These are phyloP conservation scores for Calocybe gangraenosa DNA, from an alignment of 768 basidiomycete species.

Conservation along the genomic window DNA sequence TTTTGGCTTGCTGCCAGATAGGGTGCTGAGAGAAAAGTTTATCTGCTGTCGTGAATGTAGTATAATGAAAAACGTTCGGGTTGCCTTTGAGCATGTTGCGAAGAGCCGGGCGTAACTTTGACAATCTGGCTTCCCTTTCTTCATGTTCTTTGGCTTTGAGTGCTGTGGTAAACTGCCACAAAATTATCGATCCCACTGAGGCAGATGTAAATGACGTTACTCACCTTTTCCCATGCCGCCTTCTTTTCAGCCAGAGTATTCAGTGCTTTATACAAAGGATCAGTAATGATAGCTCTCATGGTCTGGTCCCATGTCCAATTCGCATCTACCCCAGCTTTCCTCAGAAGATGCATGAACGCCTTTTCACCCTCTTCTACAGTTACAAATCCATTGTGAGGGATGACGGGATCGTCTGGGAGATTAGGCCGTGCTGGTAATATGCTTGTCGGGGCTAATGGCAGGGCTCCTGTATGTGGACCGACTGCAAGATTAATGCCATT, in stretches of 20 bases:
- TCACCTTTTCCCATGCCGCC: conserved; percentile 87
- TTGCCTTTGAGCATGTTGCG: conserved; percentile 84
- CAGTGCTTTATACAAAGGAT: conserved; percentile 93
- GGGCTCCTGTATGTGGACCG: conserved; percentile 46
- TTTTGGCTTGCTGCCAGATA: conserved; percentile 84
- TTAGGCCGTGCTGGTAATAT: conserved; percentile 72
- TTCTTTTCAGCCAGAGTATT: conserved; percentile 95
- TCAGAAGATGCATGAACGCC: conserved; percentile 87
- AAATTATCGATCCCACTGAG: conserved; percentile 5
- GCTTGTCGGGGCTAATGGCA: conserved; percentile 58
- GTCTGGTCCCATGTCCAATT: conserved; percentile 98
- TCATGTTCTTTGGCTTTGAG: conserved; percentile 81
- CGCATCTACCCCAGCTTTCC: conserved; percentile 86
- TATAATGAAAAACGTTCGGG: conserved; percentile 87
- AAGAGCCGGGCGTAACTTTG: conserved; percentile 82
- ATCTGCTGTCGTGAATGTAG: conserved; percentile 87
- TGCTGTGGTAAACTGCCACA: conserved; percentile 65
- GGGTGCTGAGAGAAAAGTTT: conserved; percentile 82
- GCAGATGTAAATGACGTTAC: conserved; percentile 15
- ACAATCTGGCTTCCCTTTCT: conserved; percentile 77
- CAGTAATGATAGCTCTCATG: conserved; percentile 97
- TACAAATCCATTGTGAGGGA: conserved; percentile 85
- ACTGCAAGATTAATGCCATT: conserved; percentile 49
- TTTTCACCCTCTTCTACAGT: conserved; percentile 90
- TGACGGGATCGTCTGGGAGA: conserved; percentile 81